Percentiles rank a stretch among this genome's conserved stretches.
Conservation (phyloP, 1,284 basidiomycete species). For the Cryptococcus deneoformans region DNA sequence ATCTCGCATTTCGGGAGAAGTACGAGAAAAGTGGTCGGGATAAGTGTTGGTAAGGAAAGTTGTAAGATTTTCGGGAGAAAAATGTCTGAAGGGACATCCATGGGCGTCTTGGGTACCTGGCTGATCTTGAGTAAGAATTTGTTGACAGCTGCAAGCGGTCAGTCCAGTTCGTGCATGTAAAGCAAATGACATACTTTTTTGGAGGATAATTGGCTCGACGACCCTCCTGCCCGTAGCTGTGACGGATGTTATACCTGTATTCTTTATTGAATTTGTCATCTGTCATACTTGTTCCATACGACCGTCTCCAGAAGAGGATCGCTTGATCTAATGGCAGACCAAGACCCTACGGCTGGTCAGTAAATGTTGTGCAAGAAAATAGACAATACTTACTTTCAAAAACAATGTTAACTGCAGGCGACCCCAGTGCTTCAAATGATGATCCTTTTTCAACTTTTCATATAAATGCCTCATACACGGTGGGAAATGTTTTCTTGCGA, state of each 20-base stretch:
- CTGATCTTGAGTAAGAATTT: conserved; percentile 76
- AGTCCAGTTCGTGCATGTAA: neutral
- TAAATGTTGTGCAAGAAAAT: neutral
- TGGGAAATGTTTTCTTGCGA: conserved; percentile 88
- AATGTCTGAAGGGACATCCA: conserved; percentile 95
- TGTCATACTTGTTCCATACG: conserved; percentile 67
- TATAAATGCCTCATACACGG: conserved; percentile 94
- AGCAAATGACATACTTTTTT: conserved; percentile 60
- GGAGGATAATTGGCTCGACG: conserved; percentile 92
- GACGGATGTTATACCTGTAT: conserved; percentile 96
- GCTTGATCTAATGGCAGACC: conserved; percentile 96
- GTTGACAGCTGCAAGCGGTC: conserved; percentile 66
- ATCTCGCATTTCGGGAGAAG: conserved; percentile 77
- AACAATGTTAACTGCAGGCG: conserved; percentile 91
- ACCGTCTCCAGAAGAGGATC: conserved; percentile 86
- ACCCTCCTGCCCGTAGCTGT: conserved; percentile 93
- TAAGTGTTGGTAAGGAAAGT: conserved; percentile 74
- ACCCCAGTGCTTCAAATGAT: conserved; percentile 90
- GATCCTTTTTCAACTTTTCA: conserved; percentile 69
- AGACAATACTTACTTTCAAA: conserved; percentile 68
- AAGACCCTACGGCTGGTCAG: conserved; percentile 62
- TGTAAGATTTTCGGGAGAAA: conserved; percentile 78
- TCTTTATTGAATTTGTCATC: conserved; percentile 99
- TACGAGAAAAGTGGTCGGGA: conserved; percentile 52
- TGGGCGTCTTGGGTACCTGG: conserved; percentile 72